Evolutionary conservation across 441 rosid species (phyloP).

Genomic region (Pelargonium fulgidum): DNA sequence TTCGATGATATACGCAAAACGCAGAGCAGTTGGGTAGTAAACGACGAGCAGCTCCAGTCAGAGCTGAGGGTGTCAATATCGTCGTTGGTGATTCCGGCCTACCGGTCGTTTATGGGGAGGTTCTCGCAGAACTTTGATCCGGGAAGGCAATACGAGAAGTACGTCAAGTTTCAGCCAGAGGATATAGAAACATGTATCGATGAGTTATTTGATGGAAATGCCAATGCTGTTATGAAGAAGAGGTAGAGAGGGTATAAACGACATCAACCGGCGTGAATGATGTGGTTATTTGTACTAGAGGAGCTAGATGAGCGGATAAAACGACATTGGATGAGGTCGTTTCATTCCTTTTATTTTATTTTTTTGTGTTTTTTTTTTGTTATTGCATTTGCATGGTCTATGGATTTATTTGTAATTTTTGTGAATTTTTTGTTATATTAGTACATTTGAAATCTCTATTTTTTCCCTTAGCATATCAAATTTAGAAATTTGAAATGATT

Average conservation of each 20-base stretch:
- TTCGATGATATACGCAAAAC: slow-evolving; percentile 88
- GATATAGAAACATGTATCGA: slow-evolving; percentile 71
- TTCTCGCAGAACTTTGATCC: slow-evolving; percentile 58
- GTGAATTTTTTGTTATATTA: too few relatives aligned
- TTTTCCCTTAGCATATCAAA: too few relatives aligned
- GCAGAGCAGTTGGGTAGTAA: slow-evolving; percentile 83
- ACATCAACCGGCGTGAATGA: too few relatives aligned
- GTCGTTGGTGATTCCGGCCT: slow-evolving; percentile 74
- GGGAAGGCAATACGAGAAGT: slow-evolving; percentile 86
- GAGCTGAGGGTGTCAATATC: slow-evolving; percentile 86
- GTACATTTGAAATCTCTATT: too few relatives aligned
- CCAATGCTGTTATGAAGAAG: slow-evolving; percentile 34
- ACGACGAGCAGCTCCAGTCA: slow-evolving; percentile 82
- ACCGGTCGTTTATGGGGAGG: slow-evolving; percentile 76
- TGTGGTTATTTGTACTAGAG: too few relatives aligned
- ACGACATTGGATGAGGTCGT: too few relatives aligned
- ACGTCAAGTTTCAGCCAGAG: slow-evolving; percentile 77
- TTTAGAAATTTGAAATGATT: too few relatives aligned
- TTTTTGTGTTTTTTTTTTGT: too few relatives aligned
- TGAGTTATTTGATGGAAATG: slow-evolving; percentile 77
- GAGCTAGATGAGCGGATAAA: too few relatives aligned
- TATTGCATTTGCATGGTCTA: too few relatives aligned
- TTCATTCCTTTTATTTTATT: too few relatives aligned
- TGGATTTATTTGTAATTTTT: too few relatives aligned
- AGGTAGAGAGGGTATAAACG: slow-evolving; percentile 16